phyloP scores from a whole-genome alignment of 441 rosid species.

The Brassica balearica region DNA sequence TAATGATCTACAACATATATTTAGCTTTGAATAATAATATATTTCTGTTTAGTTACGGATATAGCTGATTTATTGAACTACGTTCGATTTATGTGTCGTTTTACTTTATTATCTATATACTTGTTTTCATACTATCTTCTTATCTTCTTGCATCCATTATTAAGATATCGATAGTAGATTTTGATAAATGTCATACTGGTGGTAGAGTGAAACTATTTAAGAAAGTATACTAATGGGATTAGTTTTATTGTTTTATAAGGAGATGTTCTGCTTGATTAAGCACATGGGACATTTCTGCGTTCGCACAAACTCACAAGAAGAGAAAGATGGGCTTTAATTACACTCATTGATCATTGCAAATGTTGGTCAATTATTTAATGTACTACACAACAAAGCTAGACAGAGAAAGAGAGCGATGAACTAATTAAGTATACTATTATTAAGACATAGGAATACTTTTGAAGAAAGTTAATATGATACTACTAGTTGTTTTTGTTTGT shows the following conservation, averaged over 20 bases:
- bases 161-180: background rate
- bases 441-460: constrained; percentile 17
- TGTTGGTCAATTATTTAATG: constrained; percentile 44
- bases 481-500: constrained; percentile 29
- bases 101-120: background rate
- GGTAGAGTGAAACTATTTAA: background rate
- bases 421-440: background rate
- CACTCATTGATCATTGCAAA: constrained; percentile 35
- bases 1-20: background rate
- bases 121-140: background rate
- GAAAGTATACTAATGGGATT: background rate
- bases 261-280: constrained; percentile 32
- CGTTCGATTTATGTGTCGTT: background rate
- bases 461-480: constrained; percentile 5
- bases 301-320: constrained; percentile 43
- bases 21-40: background rate
- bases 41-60: background rate
- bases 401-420: constrained; percentile 5
- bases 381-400: constrained; percentile 42
- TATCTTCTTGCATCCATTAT: background rate
- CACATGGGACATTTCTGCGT: constrained; percentile 48
- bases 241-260: background rate
- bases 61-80: background rate
- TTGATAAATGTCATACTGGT: background rate
- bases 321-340: constrained; percentile 44